Base-by-base conservation (phyloP, 805 yeast species). In the Hanseniaspora pseudoguilliermondii region DNA sequence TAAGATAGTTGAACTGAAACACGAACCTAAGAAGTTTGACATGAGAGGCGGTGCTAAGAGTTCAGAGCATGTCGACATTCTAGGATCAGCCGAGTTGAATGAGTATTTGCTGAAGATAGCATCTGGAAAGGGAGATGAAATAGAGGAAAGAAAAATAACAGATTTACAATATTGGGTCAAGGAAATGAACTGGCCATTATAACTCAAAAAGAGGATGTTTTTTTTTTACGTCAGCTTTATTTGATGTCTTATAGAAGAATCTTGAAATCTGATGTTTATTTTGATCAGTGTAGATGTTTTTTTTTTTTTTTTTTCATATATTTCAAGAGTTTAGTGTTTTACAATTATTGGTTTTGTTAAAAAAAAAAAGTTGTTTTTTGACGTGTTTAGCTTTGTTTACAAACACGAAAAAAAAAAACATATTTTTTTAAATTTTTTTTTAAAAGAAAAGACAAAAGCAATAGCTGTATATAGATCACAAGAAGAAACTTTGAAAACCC, bases 31-130 rank as follows among this genome's bases (percentile, higher is more conserved):
- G 64, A 73, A 86, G 61, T 89, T 86, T 63, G 98, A 93, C 71
- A 86, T 93, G 36, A 78, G 98, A 60, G 98, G 98, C 27, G 98
- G 98, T 15, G 95, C 96, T 11, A 86, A 85, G 66, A 91, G 97
- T 0, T 97, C 97, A 0, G 98, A 93, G 64, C 98, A 93, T 68
- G 98, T 93, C 32, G 98, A 93, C 66, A 90, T 93, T 48, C 73
- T 93, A 48, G 98, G 98, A 2, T 82, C 95, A 59, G 87, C 97
- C 0, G 95, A 84, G 65, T 73, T 93, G 66, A 93, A 93, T 66
- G 98, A 93, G 65, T 72, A 90, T 63, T 73, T 93, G 13, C 72
- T 91, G 55, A 78, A 78, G 59, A 88, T 93, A 18, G 97, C 90
- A 1, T 74, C 86, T 44, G 98, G 98, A 0, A 67, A 74, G 38